Evolutionary conservation across 2,329 filamentous ascomycete genomes (phyloP), one percentile per base, ranked within the genome.

Genomic region (Tolypocladium paradoxum): DNA sequence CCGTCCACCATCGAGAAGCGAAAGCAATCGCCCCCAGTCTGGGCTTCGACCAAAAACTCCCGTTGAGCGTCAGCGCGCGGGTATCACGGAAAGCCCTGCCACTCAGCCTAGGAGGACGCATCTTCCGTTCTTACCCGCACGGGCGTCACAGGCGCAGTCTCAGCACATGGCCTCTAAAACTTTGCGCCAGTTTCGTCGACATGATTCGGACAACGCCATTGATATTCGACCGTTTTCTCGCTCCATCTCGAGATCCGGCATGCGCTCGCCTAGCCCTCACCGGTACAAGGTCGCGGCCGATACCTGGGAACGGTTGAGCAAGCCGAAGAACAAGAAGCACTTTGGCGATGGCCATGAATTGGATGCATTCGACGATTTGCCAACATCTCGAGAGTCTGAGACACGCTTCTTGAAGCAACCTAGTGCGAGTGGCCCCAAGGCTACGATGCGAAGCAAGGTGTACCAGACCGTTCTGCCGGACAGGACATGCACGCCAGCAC

Each of bases 261-360:
- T 81, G 64, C 76, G 82, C 47, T 83, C 80, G 45, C 82, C 81
- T 46, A 85, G 81, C 61, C 83, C 82, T 48, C 74, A 74, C 61
- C 73, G 75, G 56, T 70, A 66, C 49, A 65, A 64, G 51, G 63
- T 68, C 60, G 59, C 75, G 68, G 78, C 77, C 48, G 76, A 76
- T 38, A 70, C 72, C 6, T 81, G 76, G 74, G 82, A 86, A 59
- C 84, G 86, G 48, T 72, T 95, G 55, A 91, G 81, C 57, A 87
- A 85, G 66, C 90, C 90, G 3, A 70, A 68, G 61, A 68, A 68
- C 50, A 70, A 70, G 58, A 70, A 68, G 56, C 65, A 70, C 77
- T 99, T 95, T 71, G 93, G 93, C 14, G 90, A 96, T 67, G 93
- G 93, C 18, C 87, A 86, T 55, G 93, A 99, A 69, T 77, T 99